These are phyloP conservation scores for Dactylellina parvicollis DNA, from an alignment of 2,329 filamentous ascomycete genomes.

Conservation along the genomic window DNA sequence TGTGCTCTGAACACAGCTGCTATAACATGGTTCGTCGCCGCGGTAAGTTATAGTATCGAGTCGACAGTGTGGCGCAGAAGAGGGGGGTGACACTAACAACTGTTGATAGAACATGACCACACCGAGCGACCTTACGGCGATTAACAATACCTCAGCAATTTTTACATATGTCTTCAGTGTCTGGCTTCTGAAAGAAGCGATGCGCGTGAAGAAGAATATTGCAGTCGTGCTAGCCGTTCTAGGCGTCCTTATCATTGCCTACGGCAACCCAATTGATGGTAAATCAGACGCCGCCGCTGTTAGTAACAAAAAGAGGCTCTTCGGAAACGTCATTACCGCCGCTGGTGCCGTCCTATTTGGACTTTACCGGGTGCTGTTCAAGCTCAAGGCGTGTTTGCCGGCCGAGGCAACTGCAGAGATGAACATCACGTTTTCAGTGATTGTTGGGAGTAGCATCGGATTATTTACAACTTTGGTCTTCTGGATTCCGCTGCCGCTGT, in stretches of 20 bases:
- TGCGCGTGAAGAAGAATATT: slow-evolving; percentile 47
- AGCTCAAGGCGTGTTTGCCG: slow-evolving; percentile 45
- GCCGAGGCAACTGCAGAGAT: slow-evolving; percentile 41
- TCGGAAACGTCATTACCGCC: slow-evolving; percentile 46
- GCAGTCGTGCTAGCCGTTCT: slow-evolving; percentile 34
- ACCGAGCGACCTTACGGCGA: slow-evolving; percentile 43
- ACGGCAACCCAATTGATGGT: slow-evolving; percentile 38
- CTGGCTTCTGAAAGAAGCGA: slow-evolving; percentile 48
- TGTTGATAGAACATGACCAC: slow-evolving; percentile 43
- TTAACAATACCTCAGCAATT: slow-evolving; percentile 52
- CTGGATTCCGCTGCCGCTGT: slow-evolving; percentile 43
- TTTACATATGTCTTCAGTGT: slow-evolving; percentile 52
- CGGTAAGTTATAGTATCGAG: slow-evolving; percentile 9
- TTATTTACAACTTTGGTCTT: slow-evolving; percentile 48
- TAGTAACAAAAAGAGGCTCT: slow-evolving; percentile 16
- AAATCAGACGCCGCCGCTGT: slow-evolving; percentile 6
- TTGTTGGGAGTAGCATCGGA: slow-evolving; percentile 45
- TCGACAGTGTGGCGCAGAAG: not conserved
- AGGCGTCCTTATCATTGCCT: slow-evolving; percentile 39
- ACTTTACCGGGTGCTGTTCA: slow-evolving; percentile 44
- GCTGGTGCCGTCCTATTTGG: slow-evolving; percentile 42
- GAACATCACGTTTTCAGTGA: slow-evolving; percentile 45
- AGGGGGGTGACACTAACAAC: slow-evolving; percentile 2
- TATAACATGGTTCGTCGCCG: slow-evolving; percentile 40
- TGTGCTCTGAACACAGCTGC: slow-evolving; percentile 48